Conservation (phyloP, 2,329 filamentous ascomycete species). For the Metarhizium humberi region DNA sequence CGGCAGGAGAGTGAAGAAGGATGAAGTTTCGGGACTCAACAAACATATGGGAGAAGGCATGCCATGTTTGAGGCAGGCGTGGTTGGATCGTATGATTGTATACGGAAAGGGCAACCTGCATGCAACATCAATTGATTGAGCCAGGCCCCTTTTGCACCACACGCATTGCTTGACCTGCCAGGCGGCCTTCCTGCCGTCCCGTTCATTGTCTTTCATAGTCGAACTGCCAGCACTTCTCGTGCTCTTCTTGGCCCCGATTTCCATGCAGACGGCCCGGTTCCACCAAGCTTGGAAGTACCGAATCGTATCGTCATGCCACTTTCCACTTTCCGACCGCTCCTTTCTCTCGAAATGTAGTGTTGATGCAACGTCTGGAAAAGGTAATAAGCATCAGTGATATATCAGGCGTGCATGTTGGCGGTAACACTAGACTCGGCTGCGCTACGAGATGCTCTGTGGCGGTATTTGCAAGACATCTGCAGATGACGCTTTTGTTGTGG, state of each 20-base stretch:
- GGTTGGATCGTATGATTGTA: background rate
- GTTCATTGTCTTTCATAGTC: background rate
- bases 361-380: too few species aligned
- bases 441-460: too few species aligned
- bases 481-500: too few species aligned
- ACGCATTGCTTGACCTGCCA: background rate
- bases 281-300: too few species aligned
- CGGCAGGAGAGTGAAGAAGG: slow-evolving; percentile 9
- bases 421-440: too few species aligned
- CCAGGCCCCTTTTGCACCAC: background rate
- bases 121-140: background rate
- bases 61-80: background rate
- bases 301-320: too few species aligned
- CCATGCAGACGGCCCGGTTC: too few species aligned
- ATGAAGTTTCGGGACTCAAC: background rate
- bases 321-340: too few species aligned
- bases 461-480: too few species aligned
- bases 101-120: background rate
- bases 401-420: too few species aligned
- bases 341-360: background rate
- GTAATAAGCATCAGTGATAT: too few species aligned
- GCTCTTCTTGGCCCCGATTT: background rate
- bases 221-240: background rate
- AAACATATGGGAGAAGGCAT: background rate
- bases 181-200: background rate